Evolutionary conservation across 108 stramenopile genomes (phyloP), one percentile per base, ranked within the genome.

Genomic region (Cyclotella sp.): DNA sequence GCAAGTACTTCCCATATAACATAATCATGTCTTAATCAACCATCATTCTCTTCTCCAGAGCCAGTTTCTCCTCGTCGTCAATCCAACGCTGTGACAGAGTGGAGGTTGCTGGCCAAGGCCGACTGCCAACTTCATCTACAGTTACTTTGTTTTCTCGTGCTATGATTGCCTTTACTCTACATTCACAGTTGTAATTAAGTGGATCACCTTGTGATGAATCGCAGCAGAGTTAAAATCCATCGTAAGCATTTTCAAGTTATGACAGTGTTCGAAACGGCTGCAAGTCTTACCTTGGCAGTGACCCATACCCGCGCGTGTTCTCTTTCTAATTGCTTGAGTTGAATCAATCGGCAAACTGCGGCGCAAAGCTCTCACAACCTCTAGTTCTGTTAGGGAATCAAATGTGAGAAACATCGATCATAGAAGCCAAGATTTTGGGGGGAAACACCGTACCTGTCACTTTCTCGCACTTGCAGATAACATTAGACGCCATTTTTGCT

Each of bases 401-500:
- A 16, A 46, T 30, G 24, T 24, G 28, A 51, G 45, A 14, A 11
- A 65, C 14, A 42, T 44, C n/a, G 64, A n/a, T 16, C 45, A 65
- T 16, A 24, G 9, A 45, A 46, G 3, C 39, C 61, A 62, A 30
- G 5, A 14, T 40, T 0, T 46, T 47, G 0, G 3, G 45, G 6
- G 24, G 8, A 42, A 70, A 39, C 29, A 57, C 19, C 60, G 8
- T 61, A 72, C 71, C 71, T 62, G 90, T 93, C 18, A 93, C 92
- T 71, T 89, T 89, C 71, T 93, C 90, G 70, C 92, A 90, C 60
- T 90, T 93, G 79, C 92, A 93, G 59, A 93, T 68, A 5, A 90
- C 90, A 76, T 93, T 90, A 1, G 66, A 57, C 19, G 85, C 89
- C 91, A 92, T 92, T 22, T 47, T 70, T 0, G 41, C 70, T 70